Percentiles rank a stretch among this genome's conserved stretches.
Conservation (phyloP, 78 protist genomes). For the Dictyostelium firmibasis region DNA sequence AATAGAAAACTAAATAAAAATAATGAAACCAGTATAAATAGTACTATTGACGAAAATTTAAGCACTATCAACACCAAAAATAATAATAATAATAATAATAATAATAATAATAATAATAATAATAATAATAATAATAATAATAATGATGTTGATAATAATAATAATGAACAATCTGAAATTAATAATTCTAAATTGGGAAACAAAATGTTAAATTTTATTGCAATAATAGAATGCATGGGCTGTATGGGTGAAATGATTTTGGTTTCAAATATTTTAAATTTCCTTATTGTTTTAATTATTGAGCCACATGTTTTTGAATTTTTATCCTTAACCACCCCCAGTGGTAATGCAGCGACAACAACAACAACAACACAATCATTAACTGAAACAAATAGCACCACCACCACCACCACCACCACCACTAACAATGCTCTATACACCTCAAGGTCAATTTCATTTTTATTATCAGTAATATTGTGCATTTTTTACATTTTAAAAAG, state of each 20-base stretch:
- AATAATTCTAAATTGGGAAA: constrained; percentile 10
- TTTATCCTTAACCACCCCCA: neutral
- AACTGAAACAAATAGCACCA: neutral
- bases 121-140: neutral
- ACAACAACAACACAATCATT: neutral
- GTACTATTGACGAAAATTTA: too few relatives aligned
- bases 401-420: neutral
- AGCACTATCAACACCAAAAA: too few relatives aligned
- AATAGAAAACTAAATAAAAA: neutral
- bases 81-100: too few relatives aligned
- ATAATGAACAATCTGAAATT: neutral
- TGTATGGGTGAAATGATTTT: neutral
- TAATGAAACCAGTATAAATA: neutral
- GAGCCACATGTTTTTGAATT: neutral
- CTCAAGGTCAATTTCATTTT: neutral
- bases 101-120: too few relatives aligned
- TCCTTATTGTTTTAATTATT: neutral
- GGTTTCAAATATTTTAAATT: neutral
- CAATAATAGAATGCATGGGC: neutral
- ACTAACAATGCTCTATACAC: neutral
- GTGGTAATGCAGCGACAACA: neutral
- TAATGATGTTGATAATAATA: neutral
- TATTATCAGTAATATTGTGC: neutral
- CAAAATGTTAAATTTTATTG: constrained; percentile 1
- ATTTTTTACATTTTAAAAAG: neutral